phyloP scores from a whole-genome alignment of 345 rosid genomes.

The Triadica sebifera region DNA sequence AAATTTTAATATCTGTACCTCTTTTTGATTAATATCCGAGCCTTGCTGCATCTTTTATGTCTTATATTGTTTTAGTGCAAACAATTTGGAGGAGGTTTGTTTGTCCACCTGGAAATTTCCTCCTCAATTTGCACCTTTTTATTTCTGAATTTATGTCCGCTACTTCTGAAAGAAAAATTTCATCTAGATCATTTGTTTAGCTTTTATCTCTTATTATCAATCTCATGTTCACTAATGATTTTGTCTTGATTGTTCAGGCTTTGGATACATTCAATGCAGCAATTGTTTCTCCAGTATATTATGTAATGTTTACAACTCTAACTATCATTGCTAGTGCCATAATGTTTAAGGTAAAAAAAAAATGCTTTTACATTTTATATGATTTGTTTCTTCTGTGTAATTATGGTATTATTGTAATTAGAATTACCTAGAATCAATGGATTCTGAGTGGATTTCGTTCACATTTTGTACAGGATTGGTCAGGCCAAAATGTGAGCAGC shows the following conservation, averaged over 20 bases:
- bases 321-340: slow-evolving; percentile 78
- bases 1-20: neutral
- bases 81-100: neutral
- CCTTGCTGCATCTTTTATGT: neutral
- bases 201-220: neutral
- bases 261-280: slow-evolving; percentile 83
- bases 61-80: neutral
- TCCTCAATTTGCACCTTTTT: neutral
- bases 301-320: slow-evolving; percentile 89
- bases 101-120: neutral
- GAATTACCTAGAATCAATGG: neutral
- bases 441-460: slow-evolving; percentile 9
- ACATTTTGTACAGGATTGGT: slow-evolving; percentile 65
- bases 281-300: slow-evolving; percentile 85
- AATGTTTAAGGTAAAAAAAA: slow-evolving; percentile 71
- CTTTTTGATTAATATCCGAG: too few species aligned
- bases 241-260: slow-evolving; percentile 46
- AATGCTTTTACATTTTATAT: slow-evolving; percentile 1
- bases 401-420: neutral
- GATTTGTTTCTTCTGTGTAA: slow-evolving; percentile 8
- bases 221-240: neutral
- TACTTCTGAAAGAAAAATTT: neutral
- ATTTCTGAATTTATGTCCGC: neutral
- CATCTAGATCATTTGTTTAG: neutral
- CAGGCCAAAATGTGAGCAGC: slow-evolving; percentile 69